phyloP scores from a whole-genome alignment of 2,329 filamentous ascomycete species.

The Thyridium curvatum region DNA sequence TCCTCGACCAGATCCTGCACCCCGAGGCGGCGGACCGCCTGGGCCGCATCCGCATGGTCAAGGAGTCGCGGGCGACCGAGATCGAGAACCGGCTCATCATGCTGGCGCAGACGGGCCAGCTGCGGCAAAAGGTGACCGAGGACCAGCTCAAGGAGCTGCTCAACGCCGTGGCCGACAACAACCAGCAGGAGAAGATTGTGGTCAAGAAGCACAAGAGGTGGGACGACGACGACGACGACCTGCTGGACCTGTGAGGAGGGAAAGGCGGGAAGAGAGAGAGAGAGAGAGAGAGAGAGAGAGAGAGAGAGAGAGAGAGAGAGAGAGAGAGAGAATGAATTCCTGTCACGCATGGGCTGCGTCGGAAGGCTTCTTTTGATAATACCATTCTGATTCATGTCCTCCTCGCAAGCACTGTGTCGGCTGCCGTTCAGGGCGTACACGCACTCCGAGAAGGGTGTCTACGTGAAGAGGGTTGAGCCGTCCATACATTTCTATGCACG shows the following conservation, averaged over 20 bases:
- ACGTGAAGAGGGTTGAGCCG: too few species aligned
- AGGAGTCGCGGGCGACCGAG: slow-evolving; percentile 81
- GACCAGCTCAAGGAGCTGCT: slow-evolving; percentile 89
- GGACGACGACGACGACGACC: slow-evolving; percentile 78
- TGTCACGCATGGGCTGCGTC: too few species aligned
- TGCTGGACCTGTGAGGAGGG: slow-evolving; percentile 51
- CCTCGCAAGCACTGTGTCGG: too few species aligned
- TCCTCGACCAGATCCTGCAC: slow-evolving; percentile 88
- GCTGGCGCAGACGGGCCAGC: slow-evolving; percentile 81
- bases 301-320: too few species aligned
- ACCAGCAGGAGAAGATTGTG: slow-evolving; percentile 78
- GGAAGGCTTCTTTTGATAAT: too few species aligned
- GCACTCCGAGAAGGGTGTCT: too few species aligned
- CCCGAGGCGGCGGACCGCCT: slow-evolving; percentile 91
- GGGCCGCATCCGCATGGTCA: slow-evolving; percentile 90
- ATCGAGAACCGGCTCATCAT: slow-evolving; percentile 91
- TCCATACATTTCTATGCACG: too few species aligned
- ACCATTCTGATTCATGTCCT: too few species aligned
- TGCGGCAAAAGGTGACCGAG: slow-evolving; percentile 83
- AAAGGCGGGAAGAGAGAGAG: too few species aligned
- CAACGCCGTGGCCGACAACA: slow-evolving; percentile 73
- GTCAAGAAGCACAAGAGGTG: slow-evolving; percentile 76
- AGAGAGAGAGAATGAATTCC: too few species aligned
- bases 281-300: too few species aligned
- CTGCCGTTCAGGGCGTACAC: too few species aligned